Base-by-base conservation (phyloP, 2,329 filamentous ascomycete genomes). In the Alternaria ventricosa region DNA sequence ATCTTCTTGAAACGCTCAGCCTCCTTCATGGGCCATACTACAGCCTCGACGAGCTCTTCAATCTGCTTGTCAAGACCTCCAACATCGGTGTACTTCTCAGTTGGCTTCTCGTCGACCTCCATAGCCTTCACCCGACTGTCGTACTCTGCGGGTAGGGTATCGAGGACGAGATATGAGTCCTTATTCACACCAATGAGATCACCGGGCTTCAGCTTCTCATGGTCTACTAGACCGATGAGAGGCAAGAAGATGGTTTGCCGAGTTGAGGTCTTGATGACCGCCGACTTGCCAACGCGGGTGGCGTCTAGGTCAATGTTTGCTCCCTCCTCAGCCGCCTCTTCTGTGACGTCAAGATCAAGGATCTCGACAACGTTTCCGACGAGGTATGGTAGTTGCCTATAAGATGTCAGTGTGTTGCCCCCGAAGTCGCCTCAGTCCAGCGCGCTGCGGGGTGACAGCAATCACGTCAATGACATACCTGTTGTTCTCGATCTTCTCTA, bases 1-100 rank as follows among this genome's bases (percentile, higher is more conserved):
- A 99, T 97, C 87, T 97, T 98, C 88, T 97, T 98, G 86, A 99
- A 99, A 20, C 95, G 89, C 74, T 99, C 96, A 2, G 96, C 94
- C 84, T 99, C 95, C 87, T 98, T 98, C 96, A 99, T 99, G 2
- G 96, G 96, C 95, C 95, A 98, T 28, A 99, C 96, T 54, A 99
- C 96, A 60, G 96, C 96, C 84, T 99, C 96, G 9, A 99, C 94
- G 58, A 99, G 87, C 84, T 99, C 96, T 81, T 97, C 95, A 78
- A 99, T 99, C 85, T 99, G 96, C 85, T 99, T 99, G 83, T 97
- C 94, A 75, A 99, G 82, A 55, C 96, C 96, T 83, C 96, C 96
- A 13, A 99, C 96, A 84, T 99, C 96, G 58, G 91, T 96, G 84
- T 99, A 99, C 84, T 98, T 97, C 83, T 99, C 96, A 43, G 94